Evolutionary conservation across 192 early-diverging fungal genomes (phyloP).

Genomic region (Mortierella claussenii): DNA sequence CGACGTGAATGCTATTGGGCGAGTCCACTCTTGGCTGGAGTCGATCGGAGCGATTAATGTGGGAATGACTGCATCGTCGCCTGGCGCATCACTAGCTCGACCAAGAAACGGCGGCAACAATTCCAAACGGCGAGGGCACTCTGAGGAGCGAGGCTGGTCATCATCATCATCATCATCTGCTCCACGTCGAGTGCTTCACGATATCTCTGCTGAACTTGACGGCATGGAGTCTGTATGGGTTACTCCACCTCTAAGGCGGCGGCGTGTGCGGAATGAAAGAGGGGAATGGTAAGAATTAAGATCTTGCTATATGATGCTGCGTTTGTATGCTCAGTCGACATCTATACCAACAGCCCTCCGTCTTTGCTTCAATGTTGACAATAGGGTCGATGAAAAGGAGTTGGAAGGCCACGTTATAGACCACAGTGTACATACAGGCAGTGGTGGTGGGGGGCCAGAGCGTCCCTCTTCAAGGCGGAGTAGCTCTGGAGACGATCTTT

Average conservation of each 20-base stretch:
- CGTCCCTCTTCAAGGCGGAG: neutral
- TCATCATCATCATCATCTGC: conserved; percentile 40
- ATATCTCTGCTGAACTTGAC: conserved; percentile 5
- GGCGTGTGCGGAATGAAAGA: conserved; percentile 67
- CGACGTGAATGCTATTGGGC: conserved; percentile 92
- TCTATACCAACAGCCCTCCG: too few relatives aligned
- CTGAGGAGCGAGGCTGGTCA: conserved; percentile 42
- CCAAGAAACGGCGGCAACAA: conserved; percentile 49
- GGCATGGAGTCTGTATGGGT: conserved; percentile 25
- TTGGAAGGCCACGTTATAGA: conserved; percentile 67
- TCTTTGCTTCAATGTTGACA: too few relatives aligned
- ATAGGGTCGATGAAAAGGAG: conserved; percentile 66
- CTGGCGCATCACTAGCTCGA: conserved; percentile 41
- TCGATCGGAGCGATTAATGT: conserved; percentile 81
- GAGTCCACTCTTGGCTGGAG: conserved; percentile 90
- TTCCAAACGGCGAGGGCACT: conserved; percentile 19
- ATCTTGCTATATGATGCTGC: neutral
- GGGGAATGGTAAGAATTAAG: conserved; percentile 67
- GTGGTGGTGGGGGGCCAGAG: conserved; percentile 1
- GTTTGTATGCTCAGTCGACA: too few relatives aligned
- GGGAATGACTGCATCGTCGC: conserved; percentile 60
- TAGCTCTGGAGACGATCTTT: conserved; percentile 16
- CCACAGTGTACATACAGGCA: conserved; percentile 56
- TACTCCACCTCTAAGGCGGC: conserved; percentile 55
- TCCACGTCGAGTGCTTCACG: conserved; percentile 1